These are phyloP conservation scores for Fusarium beomiforme DNA, from an alignment of 2,329 filamentous ascomycete species.

Conservation along the genomic window DNA sequence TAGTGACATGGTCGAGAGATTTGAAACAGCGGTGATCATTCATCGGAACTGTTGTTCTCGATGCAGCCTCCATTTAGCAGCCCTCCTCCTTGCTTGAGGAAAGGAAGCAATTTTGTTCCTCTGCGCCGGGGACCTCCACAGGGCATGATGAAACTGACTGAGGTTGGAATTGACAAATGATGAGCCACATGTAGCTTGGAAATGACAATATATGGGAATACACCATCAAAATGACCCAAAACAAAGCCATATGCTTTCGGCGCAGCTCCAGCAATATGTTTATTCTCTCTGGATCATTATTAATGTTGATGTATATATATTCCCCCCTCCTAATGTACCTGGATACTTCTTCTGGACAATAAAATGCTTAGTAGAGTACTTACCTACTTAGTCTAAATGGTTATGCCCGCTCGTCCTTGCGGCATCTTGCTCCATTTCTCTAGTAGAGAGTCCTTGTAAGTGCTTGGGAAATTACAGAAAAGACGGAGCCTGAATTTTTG, in stretches of 20 bases:
- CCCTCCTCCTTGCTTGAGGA: constrained; percentile 13
- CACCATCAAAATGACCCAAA: constrained; percentile 19
- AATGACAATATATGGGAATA: constrained; percentile 24
- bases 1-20: constrained; percentile 1
- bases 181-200: constrained; percentile 6
- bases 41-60: background rate
- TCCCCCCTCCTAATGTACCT: background rate
- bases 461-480: constrained; percentile 15
- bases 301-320: constrained; percentile 2
- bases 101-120: constrained; percentile 9
- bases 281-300: background rate
- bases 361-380: background rate
- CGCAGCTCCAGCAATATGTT: constrained; percentile 10
- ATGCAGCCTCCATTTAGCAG: constrained; percentile 9
- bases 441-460: constrained; percentile 18
- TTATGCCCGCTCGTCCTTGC: constrained; percentile 11
- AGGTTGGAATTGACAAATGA: constrained; percentile 17
- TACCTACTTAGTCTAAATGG: too few relatives aligned
- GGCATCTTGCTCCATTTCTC: constrained; percentile 15
- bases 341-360: background rate
- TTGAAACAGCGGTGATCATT: constrained; percentile 19
- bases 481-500: constrained; percentile 1
- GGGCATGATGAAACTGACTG: background rate
- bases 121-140: background rate
- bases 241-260: constrained; percentile 9